Evolutionary conservation across 495 filamentous ascomycete genomes (phyloP), one percentile per base, ranked within the genome.

Genomic region (Aspergillus haitiensis): DNA sequence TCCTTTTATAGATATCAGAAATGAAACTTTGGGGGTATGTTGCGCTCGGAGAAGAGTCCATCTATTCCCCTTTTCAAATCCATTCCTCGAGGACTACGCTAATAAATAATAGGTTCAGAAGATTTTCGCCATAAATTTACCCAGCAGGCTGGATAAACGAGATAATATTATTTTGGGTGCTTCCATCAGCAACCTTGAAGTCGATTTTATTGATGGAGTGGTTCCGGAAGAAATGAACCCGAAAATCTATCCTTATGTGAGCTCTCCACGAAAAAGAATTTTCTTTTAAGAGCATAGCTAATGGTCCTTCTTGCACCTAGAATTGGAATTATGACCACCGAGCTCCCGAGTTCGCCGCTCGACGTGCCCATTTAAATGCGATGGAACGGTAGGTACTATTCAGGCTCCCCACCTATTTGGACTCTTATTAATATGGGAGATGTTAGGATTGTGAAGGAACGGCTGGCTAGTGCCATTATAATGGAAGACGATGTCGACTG

Each of bases 401-500:
- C 46, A 21, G 18, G 35, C 18, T n/a, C 12, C 27, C 48, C 2
- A 15, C 34, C 2, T 49, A 6, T 18, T 18, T 40, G 15, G 21
- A 51, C 18, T 8, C 40, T 31, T 27, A 39, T 36, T 61, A 12
- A 60, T 46, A 16, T 5, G 21, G 3, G 21, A 31, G 40, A 27
- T 27, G 15, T 35, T 44, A 74, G 61, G 36, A 73, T 84, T 27
- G 72, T 82, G 37, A 66, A 75, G 21, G 60, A 78, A 10, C 66
- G 69, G 16, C 56, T 84, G 0, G 66, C 67, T 12, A 77, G 76
- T 18, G 80, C 80, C 31, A 61, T 85, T 9, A 73, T 83, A 7
- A 62, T 85, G 62, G 82, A 85, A 59, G 82, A 85, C 61, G 82
- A 85, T 54, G 70, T 72, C 7, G 82, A 85, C 63, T 85, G 82